A percentile compares a stretch with the other conserved stretches of the same genome.
phyloP scores from a whole-genome alignment of 768 basidiomycete species.

The Lactifluus piperatus region DNA sequence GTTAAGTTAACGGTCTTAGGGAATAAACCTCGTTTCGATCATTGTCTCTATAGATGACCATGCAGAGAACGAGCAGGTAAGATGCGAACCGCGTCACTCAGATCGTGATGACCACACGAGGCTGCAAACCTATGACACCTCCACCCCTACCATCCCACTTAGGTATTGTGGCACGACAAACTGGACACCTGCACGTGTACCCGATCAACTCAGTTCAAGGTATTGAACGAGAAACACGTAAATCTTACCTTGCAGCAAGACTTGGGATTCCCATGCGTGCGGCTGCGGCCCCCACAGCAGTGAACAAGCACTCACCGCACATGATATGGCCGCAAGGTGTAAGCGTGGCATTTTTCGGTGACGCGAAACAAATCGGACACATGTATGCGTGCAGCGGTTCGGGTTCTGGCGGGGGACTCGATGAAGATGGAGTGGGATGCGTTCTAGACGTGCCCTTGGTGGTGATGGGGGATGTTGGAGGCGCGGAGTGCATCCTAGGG shows the following conservation, averaged over 20 bases:
- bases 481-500: conserved; percentile 2
- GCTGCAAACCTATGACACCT: conserved; percentile 19
- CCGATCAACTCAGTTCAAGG: neutral
- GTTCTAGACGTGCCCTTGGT: neutral
- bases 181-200: conserved; percentile 14
- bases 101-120: conserved; percentile 17
- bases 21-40: neutral
- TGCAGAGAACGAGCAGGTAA: neutral
- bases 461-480: conserved; percentile 4
- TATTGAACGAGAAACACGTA: neutral
- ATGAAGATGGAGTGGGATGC: neutral
- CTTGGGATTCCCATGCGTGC: conserved; percentile 15
- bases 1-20: neutral
- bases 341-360: conserved; percentile 19
- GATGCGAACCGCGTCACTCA: neutral
- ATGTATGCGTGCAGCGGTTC: conserved; percentile 18
- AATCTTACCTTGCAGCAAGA: conserved; percentile 17
- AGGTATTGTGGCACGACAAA: conserved; percentile 19
- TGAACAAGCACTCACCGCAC: conserved; percentile 21
- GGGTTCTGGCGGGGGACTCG: neutral
- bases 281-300: conserved; percentile 15
- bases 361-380: conserved; percentile 19
- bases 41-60: neutral
- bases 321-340: conserved; percentile 22
- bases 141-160: conserved; percentile 20